phyloP scores from a whole-genome alignment of 768 basidiomycete genomes.

The Leccinum arenicola region DNA sequence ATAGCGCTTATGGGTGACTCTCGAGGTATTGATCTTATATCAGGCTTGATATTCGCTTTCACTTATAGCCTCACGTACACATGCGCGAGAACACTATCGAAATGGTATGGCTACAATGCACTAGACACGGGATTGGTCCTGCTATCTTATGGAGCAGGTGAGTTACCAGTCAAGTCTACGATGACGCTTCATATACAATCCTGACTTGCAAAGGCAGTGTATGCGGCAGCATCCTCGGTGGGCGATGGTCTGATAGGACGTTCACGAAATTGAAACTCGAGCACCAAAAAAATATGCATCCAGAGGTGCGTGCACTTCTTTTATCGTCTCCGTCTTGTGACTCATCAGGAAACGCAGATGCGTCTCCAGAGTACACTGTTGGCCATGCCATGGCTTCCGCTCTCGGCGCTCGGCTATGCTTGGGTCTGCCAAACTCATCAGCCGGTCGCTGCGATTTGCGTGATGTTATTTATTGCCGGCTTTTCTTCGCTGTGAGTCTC shows the following conservation, averaged over 20 bases:
- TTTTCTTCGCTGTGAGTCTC: constrained; percentile 46
- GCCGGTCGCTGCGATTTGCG: constrained; percentile 66
- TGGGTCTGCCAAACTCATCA: constrained; percentile 70
- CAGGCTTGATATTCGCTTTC: constrained; percentile 73
- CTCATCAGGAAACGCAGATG: constrained; percentile 44
- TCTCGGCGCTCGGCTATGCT: constrained; percentile 62
- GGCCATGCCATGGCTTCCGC: constrained; percentile 53
- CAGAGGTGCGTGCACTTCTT: constrained; percentile 55
- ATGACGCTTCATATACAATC: neutral
- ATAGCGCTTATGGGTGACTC: neutral
- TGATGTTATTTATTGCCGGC: constrained; percentile 69
- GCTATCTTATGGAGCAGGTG: constrained; percentile 70
- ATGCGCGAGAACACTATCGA: constrained; percentile 64
- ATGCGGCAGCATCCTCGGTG: constrained; percentile 55
- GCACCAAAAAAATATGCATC: constrained; percentile 45
- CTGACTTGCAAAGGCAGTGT: constrained; percentile 39
- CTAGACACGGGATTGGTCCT: constrained; percentile 76
- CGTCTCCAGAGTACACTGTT: constrained; percentile 62
- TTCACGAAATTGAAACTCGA: constrained; percentile 38
- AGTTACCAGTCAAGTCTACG: constrained; percentile 10
- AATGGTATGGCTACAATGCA: constrained; percentile 62
- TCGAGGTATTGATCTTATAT: neutral
- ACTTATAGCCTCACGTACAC: constrained; percentile 73
- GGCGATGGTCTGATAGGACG: constrained; percentile 52
- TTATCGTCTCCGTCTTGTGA: neutral